Percentiles rank a stretch among this genome's conserved stretches.
These are phyloP conservation scores for Capsicum baccatum DNA, from an alignment of 257 asterid species.

Conservation along the genomic window DNA sequence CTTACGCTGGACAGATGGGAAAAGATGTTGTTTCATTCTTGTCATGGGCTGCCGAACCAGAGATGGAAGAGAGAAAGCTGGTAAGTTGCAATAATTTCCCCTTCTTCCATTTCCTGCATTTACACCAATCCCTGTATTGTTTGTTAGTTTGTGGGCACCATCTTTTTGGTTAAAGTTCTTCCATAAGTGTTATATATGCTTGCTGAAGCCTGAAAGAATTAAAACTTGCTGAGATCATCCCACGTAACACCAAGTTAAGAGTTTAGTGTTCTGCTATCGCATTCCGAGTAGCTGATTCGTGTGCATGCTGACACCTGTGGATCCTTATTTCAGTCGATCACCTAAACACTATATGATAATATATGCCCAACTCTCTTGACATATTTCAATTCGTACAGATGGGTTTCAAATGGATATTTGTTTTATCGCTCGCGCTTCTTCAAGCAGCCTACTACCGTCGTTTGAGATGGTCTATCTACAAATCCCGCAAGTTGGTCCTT, in stretches of 20 bases:
- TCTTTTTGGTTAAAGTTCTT: neutral
- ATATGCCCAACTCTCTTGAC: slow-evolving; percentile 22
- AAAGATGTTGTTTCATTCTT: slow-evolving; percentile 70
- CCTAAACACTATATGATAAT: neutral
- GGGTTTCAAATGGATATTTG: slow-evolving; percentile 78
- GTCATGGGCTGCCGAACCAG: slow-evolving; percentile 88
- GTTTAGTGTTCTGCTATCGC: neutral
- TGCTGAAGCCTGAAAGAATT: neutral
- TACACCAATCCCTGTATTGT: neutral
- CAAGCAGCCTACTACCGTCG: slow-evolving; percentile 73
- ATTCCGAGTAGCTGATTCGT: neutral
- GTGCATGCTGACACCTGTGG: neutral
- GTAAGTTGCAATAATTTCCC: slow-evolving; percentile 36
- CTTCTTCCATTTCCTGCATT: neutral
- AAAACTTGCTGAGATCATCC: neutral
- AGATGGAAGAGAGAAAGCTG: slow-evolving; percentile 84
- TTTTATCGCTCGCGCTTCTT: slow-evolving; percentile 69
- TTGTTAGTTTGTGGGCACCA: neutral
- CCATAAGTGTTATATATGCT: neutral
- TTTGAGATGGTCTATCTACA: slow-evolving; percentile 66
- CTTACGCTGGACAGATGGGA: slow-evolving; percentile 56
- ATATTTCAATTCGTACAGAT: slow-evolving; percentile 46
- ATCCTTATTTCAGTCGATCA: neutral
- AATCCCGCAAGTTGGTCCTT: slow-evolving; percentile 75
- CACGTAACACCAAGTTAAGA: neutral